Evolutionary conservation across 441 rosid genomes (phyloP).

Genomic region (Populus hybrid): DNA sequence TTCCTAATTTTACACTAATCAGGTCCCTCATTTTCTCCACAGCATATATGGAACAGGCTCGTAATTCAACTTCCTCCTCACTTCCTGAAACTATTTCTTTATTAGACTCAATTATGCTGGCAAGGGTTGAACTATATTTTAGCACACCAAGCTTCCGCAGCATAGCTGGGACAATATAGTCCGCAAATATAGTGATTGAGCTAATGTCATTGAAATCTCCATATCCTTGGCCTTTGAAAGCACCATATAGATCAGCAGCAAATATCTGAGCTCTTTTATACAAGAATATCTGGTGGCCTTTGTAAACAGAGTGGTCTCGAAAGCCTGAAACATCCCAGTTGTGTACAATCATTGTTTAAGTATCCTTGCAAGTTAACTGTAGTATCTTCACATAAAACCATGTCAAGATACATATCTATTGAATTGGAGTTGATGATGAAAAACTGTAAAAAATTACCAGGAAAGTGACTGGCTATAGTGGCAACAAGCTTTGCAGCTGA

Average conservation of each 20-base stretch:
- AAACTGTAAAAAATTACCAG: constrained; percentile 34
- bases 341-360: constrained; percentile 9
- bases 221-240: constrained; percentile 70
- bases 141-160: constrained; percentile 72
- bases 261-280: constrained; percentile 83
- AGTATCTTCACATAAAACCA: not conserved
- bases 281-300: constrained; percentile 71
- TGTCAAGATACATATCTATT: not conserved
- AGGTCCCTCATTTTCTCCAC: constrained; percentile 77
- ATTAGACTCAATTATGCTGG: constrained; percentile 36
- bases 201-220: constrained; percentile 67
- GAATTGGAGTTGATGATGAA: not conserved
- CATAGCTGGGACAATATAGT: constrained; percentile 75
- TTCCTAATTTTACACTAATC: constrained; percentile 47
- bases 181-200: constrained; percentile 74
- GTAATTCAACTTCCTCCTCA: constrained; percentile 77
- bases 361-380: not conserved
- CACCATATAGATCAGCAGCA: constrained; percentile 76
- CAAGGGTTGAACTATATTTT: constrained; percentile 54
- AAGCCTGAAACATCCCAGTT: constrained; percentile 41
- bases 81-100: constrained; percentile 61
- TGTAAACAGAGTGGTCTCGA: constrained; percentile 69
- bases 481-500: constrained; percentile 75
- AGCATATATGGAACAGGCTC: constrained; percentile 77
- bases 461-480: constrained; percentile 58